Base-by-base conservation (phyloP, 1,284 basidiomycete species). In the Pseudozyma pruni region DNA sequence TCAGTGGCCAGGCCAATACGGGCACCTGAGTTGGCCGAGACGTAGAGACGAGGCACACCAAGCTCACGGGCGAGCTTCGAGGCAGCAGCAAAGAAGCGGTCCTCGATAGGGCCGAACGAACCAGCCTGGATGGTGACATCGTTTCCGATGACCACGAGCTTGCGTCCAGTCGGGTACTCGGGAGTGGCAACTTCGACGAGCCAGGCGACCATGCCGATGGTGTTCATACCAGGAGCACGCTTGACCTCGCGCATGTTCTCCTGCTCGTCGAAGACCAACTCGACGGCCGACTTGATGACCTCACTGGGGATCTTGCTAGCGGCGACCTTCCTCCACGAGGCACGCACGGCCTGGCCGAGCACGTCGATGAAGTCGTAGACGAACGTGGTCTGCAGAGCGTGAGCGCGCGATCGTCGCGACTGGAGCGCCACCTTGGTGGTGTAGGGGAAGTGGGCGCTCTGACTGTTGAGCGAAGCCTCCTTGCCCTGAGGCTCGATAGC, bases 71-170 rank as follows among this genome's bases (percentile, higher is more conserved):
- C 95, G 78, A 96, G 93, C 82, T 94, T 90, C 7, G 94, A 94
- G 42, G 92, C 94, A 64, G 91, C 90, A 85, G 89, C 94, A 86
- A 98, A 98, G 89, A 91, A 98, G 66, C 92, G 90, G 84, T 98
- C 96, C 84, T 99, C 96, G 8, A 86, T 82, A 35, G 96, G 96
- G 53, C 95, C 96, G 83, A 99, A 99, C 11, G 95, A 98, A 72
- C 96, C 96, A 67, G 97, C 98, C 85, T 93, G 95, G 87, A 89
- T 95, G 19, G 96, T 99, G 84, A 98, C 98, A 81, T 99, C 96
- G 85, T 99, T 99, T 57, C 96, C 93, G 68, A 98, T 89, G 54
- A 94, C 90, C 10, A 98, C 90, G 1, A 90, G 88, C 69, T 88
- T 89, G 75, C 96, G 92, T 33, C 96, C 96, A 40, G 88, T 85